These are phyloP conservation scores for Neurospora discreta DNA, from an alignment of 495 filamentous ascomycete genomes.

Conservation along the genomic window DNA sequence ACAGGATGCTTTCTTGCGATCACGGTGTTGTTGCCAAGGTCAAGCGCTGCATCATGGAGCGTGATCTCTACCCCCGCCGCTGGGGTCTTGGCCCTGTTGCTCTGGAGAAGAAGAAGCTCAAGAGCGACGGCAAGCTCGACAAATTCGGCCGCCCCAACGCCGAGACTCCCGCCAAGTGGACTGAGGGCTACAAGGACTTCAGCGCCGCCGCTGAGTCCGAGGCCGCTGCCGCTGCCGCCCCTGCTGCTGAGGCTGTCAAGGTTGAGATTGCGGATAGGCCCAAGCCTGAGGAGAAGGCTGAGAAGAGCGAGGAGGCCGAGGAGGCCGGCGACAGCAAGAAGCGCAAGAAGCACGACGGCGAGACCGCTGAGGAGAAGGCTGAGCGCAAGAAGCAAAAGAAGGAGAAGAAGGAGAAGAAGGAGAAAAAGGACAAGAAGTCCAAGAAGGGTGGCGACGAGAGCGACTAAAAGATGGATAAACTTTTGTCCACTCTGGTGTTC, in stretches of 20 bases:
- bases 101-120: conserved; percentile 96
- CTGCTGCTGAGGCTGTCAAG: conserved; percentile 14
- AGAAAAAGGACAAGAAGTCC: conserved; percentile 39
- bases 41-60: conserved; percentile 97
- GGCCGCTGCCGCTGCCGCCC: conserved; percentile 27
- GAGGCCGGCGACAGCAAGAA: conserved; percentile 48
- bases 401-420: conserved; percentile 57
- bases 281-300: conserved; percentile 29
- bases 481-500: not conserved
- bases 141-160: conserved; percentile 92
- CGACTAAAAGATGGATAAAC: conserved; percentile 6
- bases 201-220: conserved; percentile 30
- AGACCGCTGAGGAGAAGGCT: conserved; percentile 64
- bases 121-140: conserved; percentile 93
- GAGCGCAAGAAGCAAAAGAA: conserved; percentile 69
- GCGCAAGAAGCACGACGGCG: conserved; percentile 71
- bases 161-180: conserved; percentile 85
- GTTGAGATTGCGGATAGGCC: conserved; percentile 13
- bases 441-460: conserved; percentile 45
- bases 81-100: conserved; percentile 92
- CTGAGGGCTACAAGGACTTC: conserved; percentile 79
- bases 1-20: conserved; percentile 67
- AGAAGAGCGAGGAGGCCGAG: conserved; percentile 23
- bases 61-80: conserved; percentile 85
- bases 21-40: conserved; percentile 96